Base-by-base conservation (phyloP, 345 rosid species). In the Citropsis articulata region DNA sequence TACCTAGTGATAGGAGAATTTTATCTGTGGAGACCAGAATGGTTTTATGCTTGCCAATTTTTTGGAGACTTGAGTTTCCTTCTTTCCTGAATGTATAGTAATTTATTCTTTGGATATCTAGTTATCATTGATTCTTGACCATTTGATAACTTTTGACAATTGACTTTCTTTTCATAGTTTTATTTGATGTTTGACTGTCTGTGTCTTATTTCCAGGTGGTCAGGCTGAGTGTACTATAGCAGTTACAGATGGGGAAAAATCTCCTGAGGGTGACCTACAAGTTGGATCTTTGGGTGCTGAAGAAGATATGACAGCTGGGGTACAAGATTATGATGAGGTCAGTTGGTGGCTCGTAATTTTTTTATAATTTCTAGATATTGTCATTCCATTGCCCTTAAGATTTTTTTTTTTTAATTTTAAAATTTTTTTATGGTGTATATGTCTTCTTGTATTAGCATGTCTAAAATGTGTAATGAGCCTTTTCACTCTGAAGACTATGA, bases 311-410 rank as follows among this genome's bases (percentile, higher is more conserved):
- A 84, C 53, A 25, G 79, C 71, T 80, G 91, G 79, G 72, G 77
- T 80, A 70, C 88, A 87, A 78, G 88, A 84, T 79, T 42, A 79
- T 80, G 86, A 81, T 69, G 88, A 83, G 89, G 93, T 86, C 18
- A 67, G 83, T 85, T 27, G 21, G 21, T 10, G 22, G 55, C 67
- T 31, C 64, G 48, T 50, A 21, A 9, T 56, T 70, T 61, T 22
- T 40, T 30, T 55, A 66, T 74, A 28, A 69, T 75, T 18, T 59
- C 66, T n/a, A 53, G 24, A n/a, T 33, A 33, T 65, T 65, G 35
- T 14, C 36, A 30, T 22, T 1, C 25, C 7, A 16, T 27, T 9
- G 13, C n/a, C 38, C 30, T 38, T 9, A 12, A 3, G 50, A 10
- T 2, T 19, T 16, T 7, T 7, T 5, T 22, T 55, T 31, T 13